These are phyloP conservation scores for Astragalus membranaceus DNA, from an alignment of 306 rosid species.

Conservation along the genomic window DNA sequence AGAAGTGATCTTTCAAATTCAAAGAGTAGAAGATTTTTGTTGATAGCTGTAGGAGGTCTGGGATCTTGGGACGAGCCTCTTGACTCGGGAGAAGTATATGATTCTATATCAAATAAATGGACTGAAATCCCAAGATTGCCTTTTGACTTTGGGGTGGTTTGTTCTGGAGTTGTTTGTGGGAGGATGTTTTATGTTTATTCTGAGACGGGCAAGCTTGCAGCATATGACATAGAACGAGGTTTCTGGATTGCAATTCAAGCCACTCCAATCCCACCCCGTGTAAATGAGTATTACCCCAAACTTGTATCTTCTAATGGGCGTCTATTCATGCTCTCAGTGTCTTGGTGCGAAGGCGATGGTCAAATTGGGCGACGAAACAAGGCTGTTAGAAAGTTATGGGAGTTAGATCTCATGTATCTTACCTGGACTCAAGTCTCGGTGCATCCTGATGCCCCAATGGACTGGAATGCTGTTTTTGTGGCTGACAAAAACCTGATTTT, in stretches of 20 bases:
- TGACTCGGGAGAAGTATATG: conserved; percentile 91
- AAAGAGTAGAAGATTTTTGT: conserved; percentile 67
- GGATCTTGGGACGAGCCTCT: conserved; percentile 98
- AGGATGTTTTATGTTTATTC: conserved; percentile 86
- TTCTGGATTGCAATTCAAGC: conserved; percentile 80
- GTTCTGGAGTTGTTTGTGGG: conserved; percentile 84
- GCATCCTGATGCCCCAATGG: conserved; percentile 99
- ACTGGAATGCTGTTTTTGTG: conserved; percentile 89
- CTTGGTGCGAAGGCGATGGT: conserved; percentile 99
- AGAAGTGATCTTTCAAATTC: conserved; percentile 58
- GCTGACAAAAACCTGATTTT: conserved; percentile 72
- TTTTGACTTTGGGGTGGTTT: conserved; percentile 63
- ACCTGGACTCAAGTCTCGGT: conserved; percentile 80
- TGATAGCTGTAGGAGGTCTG: conserved; percentile 84
- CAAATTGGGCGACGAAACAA: conserved; percentile 89
- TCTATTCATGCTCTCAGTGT: conserved; percentile 77
- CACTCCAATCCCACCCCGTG: conserved; percentile 64
- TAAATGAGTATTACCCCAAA: conserved; percentile 86
- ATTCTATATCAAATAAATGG: conserved; percentile 83
- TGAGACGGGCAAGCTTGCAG: conserved; percentile 86
- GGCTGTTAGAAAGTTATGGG: conserved; percentile 96
- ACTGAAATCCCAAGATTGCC: conserved; percentile 80
- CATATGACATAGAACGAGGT: conserved; percentile 75
- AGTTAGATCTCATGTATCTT: conserved; percentile 76
- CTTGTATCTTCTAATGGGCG: conserved; percentile 69